Evolutionary conservation across 129 eudicot genomes (phyloP).

Genomic region (Arctium minus): DNA sequence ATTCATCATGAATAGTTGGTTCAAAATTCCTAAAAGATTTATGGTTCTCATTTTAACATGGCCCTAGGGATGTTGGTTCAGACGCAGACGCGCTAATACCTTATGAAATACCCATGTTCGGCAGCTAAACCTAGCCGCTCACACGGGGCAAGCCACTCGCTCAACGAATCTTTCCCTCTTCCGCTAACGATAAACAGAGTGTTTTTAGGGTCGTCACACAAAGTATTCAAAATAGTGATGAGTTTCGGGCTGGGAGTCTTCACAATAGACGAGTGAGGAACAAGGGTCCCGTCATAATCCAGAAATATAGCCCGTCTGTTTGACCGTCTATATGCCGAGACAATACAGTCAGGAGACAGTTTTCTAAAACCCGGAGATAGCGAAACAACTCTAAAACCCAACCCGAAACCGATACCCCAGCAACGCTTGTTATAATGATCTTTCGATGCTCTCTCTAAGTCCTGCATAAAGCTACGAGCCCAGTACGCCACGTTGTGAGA

Average conservation of each 20-base stretch:
- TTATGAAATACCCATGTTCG: constrained; percentile 77
- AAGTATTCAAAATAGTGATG: constrained; percentile 40
- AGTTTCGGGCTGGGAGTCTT: constrained; percentile 59
- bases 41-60: no score
- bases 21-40: neutral
- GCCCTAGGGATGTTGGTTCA: neutral
- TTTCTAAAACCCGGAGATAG: constrained; percentile 67
- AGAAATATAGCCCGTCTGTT: constrained; percentile 67
- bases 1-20: no score
- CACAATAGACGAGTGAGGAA: constrained; percentile 49
- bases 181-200: constrained; percentile 79
- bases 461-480: constrained; percentile 82
- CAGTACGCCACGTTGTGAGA: constrained; percentile 79
- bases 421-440: constrained; percentile 65
- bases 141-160: constrained; percentile 77
- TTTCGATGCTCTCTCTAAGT: constrained; percentile 63
- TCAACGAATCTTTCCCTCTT: constrained; percentile 52
- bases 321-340: constrained; percentile 59
- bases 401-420: constrained; percentile 83
- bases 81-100: constrained; percentile 30
- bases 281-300: constrained; percentile 81
- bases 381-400: constrained; percentile 64
- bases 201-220: constrained; percentile 72
- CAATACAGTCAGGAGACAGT: constrained; percentile 47
- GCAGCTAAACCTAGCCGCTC: constrained; percentile 74